Evolutionary conservation across 192 early-diverging fungal species (phyloP).

Genomic region (Powellomyces hirtus): DNA sequence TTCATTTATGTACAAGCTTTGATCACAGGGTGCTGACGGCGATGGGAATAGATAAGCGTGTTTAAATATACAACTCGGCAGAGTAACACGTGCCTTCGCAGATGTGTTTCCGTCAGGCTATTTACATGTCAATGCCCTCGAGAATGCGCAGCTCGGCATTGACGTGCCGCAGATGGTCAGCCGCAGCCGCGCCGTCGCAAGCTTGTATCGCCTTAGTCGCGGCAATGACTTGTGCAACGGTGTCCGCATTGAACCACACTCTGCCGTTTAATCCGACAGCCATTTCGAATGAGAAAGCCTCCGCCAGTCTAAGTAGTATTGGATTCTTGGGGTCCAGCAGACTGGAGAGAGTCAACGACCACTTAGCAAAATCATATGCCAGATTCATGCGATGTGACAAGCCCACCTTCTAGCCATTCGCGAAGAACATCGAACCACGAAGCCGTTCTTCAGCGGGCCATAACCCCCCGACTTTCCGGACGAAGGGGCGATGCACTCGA

Average conservation of each 20-base stretch:
- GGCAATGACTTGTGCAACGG: slow-evolving; percentile 59
- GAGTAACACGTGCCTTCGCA: too few relatives aligned
- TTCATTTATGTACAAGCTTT: too few relatives aligned
- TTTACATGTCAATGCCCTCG: slow-evolving; percentile 15
- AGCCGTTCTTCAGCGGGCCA: slow-evolving; percentile 84
- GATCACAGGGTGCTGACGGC: too few relatives aligned
- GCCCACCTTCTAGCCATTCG: slow-evolving; percentile 67
- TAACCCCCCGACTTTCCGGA: slow-evolving; percentile 84
- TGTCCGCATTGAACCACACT: slow-evolving; percentile 83
- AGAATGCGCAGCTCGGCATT: background rate
- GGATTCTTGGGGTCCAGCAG: slow-evolving; percentile 68
- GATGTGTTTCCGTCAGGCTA: slow-evolving; percentile 1
- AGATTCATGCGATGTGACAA: background rate
- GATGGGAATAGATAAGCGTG: too few relatives aligned
- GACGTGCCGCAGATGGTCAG: slow-evolving; percentile 54
- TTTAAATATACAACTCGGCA: too few relatives aligned
- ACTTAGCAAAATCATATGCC: background rate
- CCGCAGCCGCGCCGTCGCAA: slow-evolving; percentile 64
- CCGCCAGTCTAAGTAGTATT: slow-evolving; percentile 69
- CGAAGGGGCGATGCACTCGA: slow-evolving; percentile 84
- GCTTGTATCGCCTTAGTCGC: slow-evolving; percentile 70
- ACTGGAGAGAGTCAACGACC: slow-evolving; percentile 32
- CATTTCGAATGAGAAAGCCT: slow-evolving; percentile 76
- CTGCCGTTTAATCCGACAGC: slow-evolving; percentile 94
- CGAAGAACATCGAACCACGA: slow-evolving; percentile 78